Evolutionary conservation across 2,329 filamentous ascomycete genomes (phyloP), one percentile per base, ranked within the genome.

Genomic region (Ophiocordyceps camponoti-floridani): DNA sequence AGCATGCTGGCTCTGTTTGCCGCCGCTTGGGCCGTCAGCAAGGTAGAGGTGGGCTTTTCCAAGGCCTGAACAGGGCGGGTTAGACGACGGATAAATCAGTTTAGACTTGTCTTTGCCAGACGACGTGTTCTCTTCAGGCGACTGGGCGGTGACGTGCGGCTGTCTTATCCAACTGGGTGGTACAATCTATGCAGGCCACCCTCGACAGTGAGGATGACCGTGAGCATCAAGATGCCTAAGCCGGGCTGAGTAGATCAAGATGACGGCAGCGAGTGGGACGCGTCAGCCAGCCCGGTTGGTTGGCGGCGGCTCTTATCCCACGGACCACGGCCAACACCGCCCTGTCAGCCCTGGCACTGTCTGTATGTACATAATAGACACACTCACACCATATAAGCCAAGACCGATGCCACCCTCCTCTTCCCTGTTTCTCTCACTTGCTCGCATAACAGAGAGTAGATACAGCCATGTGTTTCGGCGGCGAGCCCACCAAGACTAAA

Each of bases 21-120:
- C 38, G 71, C 78, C 2, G 73, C 75, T 5, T 95, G 83, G 79
- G 65, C 78, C 4, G 61, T 95, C 47, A 82, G 86, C 30, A 80
- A 76, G 55, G 67, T 95, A 49, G 81, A 94, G 58, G 74, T 88
- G 41, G 87, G 83, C 59, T 93, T 95, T 63, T 64, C 68, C 35
- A 62, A 62, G 38, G 71, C 65, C 58, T 54, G 52, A 57, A 48
- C 53, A 46, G 41, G n/a, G 28, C 12, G 31, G 31, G 4, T 2
- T 49, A 47, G 50, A 52, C 50, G 47, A 50, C 6, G 38, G 41
- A 38, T 23, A 23, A 23, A 23, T 30, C 27, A 37, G 5, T 30
- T 3, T 42, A 18, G 14, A 27, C 14, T 14, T 31, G 38, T 27
- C 14, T 35, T n/a, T 43, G 35, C 9, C 13, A 35, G n/a, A 16